A percentile compares a stretch with the other conserved stretches of the same genome.
Conservation (phyloP, 768 basidiomycete genomes). For the Tephrocybe sp. region DNA sequence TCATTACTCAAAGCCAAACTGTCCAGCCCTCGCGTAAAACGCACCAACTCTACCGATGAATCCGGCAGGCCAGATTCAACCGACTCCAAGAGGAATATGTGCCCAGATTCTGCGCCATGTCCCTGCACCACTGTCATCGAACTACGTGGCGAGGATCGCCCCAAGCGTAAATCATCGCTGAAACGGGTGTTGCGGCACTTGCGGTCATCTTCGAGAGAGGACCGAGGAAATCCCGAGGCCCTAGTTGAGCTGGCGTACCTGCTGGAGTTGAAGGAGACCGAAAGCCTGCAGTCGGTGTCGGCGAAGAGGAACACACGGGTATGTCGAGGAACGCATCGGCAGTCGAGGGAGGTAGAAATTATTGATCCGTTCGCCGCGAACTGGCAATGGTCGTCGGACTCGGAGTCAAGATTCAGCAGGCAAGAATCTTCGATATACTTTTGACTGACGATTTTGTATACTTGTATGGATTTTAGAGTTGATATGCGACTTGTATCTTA, state of each 20-base stretch:
- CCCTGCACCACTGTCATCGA: neutral
- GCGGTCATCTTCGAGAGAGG: constrained; percentile 9
- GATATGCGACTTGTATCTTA: too few relatives aligned
- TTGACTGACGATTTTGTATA: too few relatives aligned
- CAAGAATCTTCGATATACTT: too few relatives aligned
- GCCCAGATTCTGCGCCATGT: neutral
- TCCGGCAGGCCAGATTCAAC: neutral
- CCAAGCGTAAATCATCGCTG: constrained; percentile 10
- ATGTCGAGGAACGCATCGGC: constrained; percentile 7
- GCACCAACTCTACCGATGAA: neutral
- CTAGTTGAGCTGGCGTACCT: constrained; percentile 9
- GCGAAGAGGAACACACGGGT: constrained; percentile 12
- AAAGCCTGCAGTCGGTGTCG: constrained; percentile 13
- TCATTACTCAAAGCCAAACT: constrained; percentile 10
- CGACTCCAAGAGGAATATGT: neutral
- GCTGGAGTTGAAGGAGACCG: constrained; percentile 11
- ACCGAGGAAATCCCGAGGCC: neutral
- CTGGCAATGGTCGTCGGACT: too few relatives aligned
- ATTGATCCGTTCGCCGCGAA: constrained; percentile 17
- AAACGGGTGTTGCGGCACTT: constrained; percentile 4
- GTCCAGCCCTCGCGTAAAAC: neutral
- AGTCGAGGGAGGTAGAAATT: constrained; percentile 13
- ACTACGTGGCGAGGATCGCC: neutral
- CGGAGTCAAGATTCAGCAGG: neutral
- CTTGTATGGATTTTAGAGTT: too few relatives aligned